These are phyloP conservation scores for Cydonia oblonga DNA, from an alignment of 331 rosid genomes.

Conservation along the genomic window DNA sequence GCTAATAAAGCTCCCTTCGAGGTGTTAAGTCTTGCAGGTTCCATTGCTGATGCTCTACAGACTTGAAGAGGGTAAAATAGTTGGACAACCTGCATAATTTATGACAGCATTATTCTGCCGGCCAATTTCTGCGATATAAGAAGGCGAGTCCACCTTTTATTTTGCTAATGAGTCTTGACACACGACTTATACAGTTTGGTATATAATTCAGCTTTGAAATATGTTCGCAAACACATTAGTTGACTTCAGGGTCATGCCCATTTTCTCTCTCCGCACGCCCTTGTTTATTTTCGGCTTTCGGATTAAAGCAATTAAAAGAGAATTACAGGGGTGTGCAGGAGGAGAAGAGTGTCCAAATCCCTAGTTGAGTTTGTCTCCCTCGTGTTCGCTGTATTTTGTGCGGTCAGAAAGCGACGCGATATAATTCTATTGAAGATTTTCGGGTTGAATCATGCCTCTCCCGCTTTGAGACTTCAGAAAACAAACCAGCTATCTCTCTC, in stretches of 20 bases:
- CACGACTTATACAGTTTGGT: background rate
- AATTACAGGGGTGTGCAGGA: too few relatives aligned
- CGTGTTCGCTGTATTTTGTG: background rate
- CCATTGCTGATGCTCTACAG: constrained; percentile 81
- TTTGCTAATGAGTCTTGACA: background rate
- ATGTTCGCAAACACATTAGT: background rate
- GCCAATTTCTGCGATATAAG: background rate
- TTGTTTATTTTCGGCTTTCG: background rate
- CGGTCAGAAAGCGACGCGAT: too few relatives aligned
- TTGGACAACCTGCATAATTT: background rate
- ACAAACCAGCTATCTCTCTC: too few relatives aligned
- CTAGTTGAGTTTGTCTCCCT: background rate
- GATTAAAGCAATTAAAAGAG: background rate
- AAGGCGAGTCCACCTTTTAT: background rate
- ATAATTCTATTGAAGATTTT: background rate
- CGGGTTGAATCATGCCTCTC: background rate
- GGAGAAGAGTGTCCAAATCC: too few relatives aligned
- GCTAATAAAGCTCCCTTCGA: constrained; percentile 72
- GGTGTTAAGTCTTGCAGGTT: constrained; percentile 82
- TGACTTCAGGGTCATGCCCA: background rate
- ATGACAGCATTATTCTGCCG: background rate
- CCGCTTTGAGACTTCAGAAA: too few relatives aligned
- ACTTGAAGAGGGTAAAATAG: constrained; percentile 25
- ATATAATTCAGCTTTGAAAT: background rate
- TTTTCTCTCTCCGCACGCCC: background rate